These are phyloP conservation scores for Prillingera fragicola DNA, from an alignment of 1,284 basidiomycete species.

Conservation along the genomic window DNA sequence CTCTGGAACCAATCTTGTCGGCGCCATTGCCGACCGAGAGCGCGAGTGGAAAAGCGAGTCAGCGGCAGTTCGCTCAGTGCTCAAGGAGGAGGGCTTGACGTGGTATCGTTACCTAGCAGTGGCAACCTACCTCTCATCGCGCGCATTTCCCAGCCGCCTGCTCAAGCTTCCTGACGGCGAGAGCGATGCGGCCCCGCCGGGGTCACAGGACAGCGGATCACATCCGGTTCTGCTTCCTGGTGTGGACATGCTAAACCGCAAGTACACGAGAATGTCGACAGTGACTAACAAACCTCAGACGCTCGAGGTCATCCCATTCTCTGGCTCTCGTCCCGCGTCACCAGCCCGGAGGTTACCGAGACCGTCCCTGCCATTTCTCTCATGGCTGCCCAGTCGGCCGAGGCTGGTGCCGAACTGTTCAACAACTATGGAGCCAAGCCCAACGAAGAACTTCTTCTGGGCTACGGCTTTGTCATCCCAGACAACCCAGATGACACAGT, in stretches of 20 bases:
- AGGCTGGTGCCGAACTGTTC: conserved; percentile 60
- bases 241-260: conserved; percentile 75
- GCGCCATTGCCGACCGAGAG: conserved; percentile 62
- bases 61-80: conserved; percentile 46
- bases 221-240: conserved; percentile 78
- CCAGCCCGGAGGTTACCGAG: conserved; percentile 10
- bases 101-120: conserved; percentile 70
- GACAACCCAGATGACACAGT: conserved; percentile 78
- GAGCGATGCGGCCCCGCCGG: conserved; percentile 8
- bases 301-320: conserved; percentile 65
- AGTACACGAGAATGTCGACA: no score
- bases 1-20: conserved; percentile 68
- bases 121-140: conserved; percentile 71
- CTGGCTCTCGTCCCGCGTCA: conserved; percentile 60
- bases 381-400: conserved; percentile 38
- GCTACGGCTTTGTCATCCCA: conserved; percentile 75
- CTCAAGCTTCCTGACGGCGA: conserved; percentile 52
- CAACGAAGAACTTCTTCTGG: conserved; percentile 78
- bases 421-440: conserved; percentile 65
- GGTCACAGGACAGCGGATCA: conserved; percentile 46
- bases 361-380: conserved; percentile 28
- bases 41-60: conserved; percentile 60
- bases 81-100: conserved; percentile 56
- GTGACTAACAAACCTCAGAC: conserved; percentile 15
- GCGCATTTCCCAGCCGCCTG: conserved; percentile 78